Conservation (phyloP, 2,329 filamentous ascomycete species). For the Diplocarpon rosae region DNA sequence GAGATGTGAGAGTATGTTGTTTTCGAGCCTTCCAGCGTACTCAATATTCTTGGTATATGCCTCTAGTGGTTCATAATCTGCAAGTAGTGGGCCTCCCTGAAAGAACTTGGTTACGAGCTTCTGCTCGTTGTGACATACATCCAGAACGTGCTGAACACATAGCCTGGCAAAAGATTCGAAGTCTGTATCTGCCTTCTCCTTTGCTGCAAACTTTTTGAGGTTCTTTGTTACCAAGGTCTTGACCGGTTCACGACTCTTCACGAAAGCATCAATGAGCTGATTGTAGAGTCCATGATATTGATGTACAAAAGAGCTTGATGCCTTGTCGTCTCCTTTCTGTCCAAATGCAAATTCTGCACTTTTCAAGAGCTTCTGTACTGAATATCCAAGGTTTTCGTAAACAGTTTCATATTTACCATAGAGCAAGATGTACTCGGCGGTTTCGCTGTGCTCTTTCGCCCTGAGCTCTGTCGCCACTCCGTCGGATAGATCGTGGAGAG, state of each 20-base stretch:
- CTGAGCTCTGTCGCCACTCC: conserved; percentile 50
- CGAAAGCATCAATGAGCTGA: conserved; percentile 43
- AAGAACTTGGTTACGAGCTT: conserved; percentile 23
- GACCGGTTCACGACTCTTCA: conserved; percentile 37
- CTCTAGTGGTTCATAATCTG: conserved; percentile 14
- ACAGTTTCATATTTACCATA: conserved; percentile 55
- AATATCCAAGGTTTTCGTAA: conserved; percentile 44
- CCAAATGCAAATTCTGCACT: conserved; percentile 34
- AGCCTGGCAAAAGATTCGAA: conserved; percentile 24
- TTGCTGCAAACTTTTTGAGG: conserved; percentile 33
- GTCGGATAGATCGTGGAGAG: conserved; percentile 42
- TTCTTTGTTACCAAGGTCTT: conserved; percentile 46
- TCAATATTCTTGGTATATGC: conserved; percentile 19
- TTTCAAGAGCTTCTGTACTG: conserved; percentile 46
- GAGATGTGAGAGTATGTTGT: conserved; percentile 22
- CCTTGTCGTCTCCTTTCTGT: conserved; percentile 56
- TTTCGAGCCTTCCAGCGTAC: conserved; percentile 22
- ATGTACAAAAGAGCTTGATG: conserved; percentile 46
- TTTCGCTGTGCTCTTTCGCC: conserved; percentile 56
- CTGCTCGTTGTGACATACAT: conserved; percentile 26
- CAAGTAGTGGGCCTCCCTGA: conserved; percentile 20
- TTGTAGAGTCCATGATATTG: conserved; percentile 46
- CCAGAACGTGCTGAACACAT: conserved; percentile 24
- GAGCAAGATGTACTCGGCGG: conserved; percentile 57
- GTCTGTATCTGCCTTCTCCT: conserved; percentile 22